Evolutionary conservation across 257 asterid genomes (phyloP), one percentile per base, ranked within the genome.

Genomic region (Cruciata laevipes): DNA sequence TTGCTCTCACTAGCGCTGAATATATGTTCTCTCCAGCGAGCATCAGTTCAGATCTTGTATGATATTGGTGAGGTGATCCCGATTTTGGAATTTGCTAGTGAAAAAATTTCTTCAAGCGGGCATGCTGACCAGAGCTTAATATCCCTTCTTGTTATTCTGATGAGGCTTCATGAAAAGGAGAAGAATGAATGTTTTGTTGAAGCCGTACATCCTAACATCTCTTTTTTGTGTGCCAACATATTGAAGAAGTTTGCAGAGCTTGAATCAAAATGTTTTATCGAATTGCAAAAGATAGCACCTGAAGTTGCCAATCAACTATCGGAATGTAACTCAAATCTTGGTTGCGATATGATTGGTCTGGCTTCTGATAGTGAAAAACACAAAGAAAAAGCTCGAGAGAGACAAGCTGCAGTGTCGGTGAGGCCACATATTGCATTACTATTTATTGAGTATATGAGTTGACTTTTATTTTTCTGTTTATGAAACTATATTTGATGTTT

Each of bases 341-440:
- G 77, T 75, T 52, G 79, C 32, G 76, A 70, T 74, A 77, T 65
- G 63, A 27, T 55, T 62, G 79, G 69, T 65, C 75, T 78, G 47
- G 63, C 74, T 69, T 82, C 83, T 71, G 97, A 90, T 66, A 74
- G 80, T 69, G 96, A 86, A 72, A 90, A 75, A 74, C 89, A 88
- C 77, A 93, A 85, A 86, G 95, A 90, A 69, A 84, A 84, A 80
- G 82, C 99, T 78, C 95, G 97, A 24, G 96, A 90, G 81, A 88
- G 89, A 77, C 99, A 93, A 80, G 92, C 97, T 84, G 95, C 97
- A 63, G 80, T 90, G 61, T n/a, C 90, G 96, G 99, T 90, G 73
- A 75, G 95, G n/a, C 56, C 20, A 4, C 53, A 11, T 44, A n/a
- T n/a, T n/a, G n/a, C n/a, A n/a, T n/a, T n/a, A n/a, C n/a, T n/a